Conservation (phyloP, 2,329 filamentous ascomycete genomes). For the Ophiostoma perfectum region DNA sequence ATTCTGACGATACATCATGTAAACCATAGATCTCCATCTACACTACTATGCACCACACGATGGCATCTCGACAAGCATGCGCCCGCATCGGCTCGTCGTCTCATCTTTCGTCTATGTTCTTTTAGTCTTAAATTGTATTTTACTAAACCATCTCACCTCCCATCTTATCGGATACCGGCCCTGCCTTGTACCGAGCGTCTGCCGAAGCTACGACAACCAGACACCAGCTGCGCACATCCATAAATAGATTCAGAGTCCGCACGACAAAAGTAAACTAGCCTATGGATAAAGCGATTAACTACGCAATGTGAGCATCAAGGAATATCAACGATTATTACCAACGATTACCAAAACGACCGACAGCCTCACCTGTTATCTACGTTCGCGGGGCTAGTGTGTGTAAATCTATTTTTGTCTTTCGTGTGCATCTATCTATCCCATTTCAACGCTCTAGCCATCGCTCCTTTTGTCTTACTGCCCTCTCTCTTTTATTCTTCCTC, state of each 20-base stretch:
- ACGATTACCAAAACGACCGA: background rate
- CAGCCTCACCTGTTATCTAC: background rate
- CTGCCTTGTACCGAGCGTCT: constrained; percentile 1
- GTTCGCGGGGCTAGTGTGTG: background rate
- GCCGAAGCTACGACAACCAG: background rate
- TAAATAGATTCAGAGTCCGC: background rate
- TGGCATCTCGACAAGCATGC: background rate
- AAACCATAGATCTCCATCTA: too few species aligned
- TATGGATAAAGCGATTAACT: too few species aligned
- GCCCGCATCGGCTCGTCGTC: too few species aligned
- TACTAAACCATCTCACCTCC: background rate
- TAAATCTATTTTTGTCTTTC: background rate
- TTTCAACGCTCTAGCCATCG: background rate
- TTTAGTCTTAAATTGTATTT: background rate
- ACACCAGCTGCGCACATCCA: background rate
- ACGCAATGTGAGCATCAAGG: too few species aligned
- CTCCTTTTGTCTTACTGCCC: too few species aligned
- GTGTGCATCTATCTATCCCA: too few species aligned
- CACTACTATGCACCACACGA: background rate
- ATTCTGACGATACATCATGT: too few species aligned
- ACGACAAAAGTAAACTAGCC: background rate
- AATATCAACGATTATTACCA: too few species aligned
- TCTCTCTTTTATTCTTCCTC: background rate
- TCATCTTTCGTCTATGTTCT: background rate
- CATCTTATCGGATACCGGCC: background rate